Conservation (phyloP, 768 basidiomycete species). For the Artomyces pyxidatus region DNA sequence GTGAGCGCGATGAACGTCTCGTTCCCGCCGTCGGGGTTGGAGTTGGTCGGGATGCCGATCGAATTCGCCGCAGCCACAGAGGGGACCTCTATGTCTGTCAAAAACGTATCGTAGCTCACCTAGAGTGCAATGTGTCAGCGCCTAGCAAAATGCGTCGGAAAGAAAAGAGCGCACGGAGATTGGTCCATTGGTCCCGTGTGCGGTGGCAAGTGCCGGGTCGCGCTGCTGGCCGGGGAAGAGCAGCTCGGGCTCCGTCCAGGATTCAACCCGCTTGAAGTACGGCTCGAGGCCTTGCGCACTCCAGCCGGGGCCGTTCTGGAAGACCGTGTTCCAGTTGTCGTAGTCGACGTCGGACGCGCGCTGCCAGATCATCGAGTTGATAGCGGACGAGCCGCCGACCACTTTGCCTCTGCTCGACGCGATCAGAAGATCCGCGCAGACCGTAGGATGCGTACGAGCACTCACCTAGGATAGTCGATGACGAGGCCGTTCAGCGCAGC, state of each 20-base stretch:
- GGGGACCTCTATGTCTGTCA: constrained; percentile 9
- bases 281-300: constrained; percentile 9
- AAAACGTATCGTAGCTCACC: constrained; percentile 13
- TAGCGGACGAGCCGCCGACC: constrained; percentile 13
- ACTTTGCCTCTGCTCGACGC: constrained; percentile 6
- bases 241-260: constrained; percentile 7
- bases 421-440: no score
- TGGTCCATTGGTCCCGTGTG: no score
- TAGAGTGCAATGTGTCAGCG: no score
- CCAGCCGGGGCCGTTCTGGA: constrained; percentile 10
- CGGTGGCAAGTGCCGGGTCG: not conserved
- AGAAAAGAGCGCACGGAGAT: no score
- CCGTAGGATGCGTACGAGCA: no score
- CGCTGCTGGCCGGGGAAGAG: not conserved
- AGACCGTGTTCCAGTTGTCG: constrained; percentile 9
- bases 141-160: no score
- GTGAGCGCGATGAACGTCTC: constrained; percentile 12
- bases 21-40: constrained; percentile 11
- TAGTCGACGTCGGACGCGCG: constrained; percentile 12
- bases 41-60: constrained; percentile 5
- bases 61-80: constrained; percentile 10
- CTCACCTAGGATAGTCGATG: constrained; percentile 9
- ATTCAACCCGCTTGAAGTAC: constrained; percentile 12
- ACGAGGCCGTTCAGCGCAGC: constrained; percentile 7
- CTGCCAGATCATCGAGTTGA: constrained; percentile 15